Conservation (phyloP, 2,329 filamentous ascomycete species). For the Nemania serpens region DNA sequence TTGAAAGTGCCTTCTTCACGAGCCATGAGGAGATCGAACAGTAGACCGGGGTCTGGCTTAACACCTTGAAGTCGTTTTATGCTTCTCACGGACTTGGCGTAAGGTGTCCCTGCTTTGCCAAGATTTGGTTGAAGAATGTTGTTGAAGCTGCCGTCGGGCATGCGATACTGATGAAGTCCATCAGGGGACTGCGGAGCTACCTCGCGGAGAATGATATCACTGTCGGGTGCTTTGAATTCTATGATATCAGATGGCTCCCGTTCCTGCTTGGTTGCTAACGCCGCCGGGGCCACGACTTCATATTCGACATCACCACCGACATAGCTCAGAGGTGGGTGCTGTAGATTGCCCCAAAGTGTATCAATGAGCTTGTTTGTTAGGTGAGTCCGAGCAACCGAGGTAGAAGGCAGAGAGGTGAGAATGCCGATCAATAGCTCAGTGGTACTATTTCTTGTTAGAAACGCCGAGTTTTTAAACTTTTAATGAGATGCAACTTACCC, state of each 20-base stretch:
- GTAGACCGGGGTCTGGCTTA: slow-evolving; percentile 66
- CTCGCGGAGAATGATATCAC: slow-evolving; percentile 44
- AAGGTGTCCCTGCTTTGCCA: slow-evolving; percentile 68
- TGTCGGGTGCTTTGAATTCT: slow-evolving; percentile 48
- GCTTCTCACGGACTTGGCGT: slow-evolving; percentile 69
- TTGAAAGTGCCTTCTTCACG: slow-evolving; percentile 56
- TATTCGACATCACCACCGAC: slow-evolving; percentile 50
- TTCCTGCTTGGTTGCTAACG: slow-evolving; percentile 43
- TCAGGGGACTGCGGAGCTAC: slow-evolving; percentile 43
- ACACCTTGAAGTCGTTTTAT: slow-evolving; percentile 60
- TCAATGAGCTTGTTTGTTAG: slow-evolving; percentile 57
- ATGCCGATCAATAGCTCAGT: slow-evolving; percentile 49
- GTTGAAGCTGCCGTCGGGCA: slow-evolving; percentile 51
- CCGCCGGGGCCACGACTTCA: slow-evolving; percentile 40
- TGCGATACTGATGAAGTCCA: slow-evolving; percentile 42
- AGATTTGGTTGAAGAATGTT: slow-evolving; percentile 67
- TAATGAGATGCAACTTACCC: slow-evolving; percentile 36
- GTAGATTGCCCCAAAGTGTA: slow-evolving; percentile 58
- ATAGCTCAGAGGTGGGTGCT: slow-evolving; percentile 57
- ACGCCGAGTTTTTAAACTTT: background rate
- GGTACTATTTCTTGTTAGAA: slow-evolving; percentile 40
- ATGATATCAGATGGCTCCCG: slow-evolving; percentile 41
- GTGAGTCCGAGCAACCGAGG: slow-evolving; percentile 41
- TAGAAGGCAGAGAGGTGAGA: slow-evolving; percentile 44
- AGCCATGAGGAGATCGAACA: slow-evolving; percentile 72